Conservation (phyloP, 2,329 filamentous ascomycete species). For the Blumeria hordei region DNA sequence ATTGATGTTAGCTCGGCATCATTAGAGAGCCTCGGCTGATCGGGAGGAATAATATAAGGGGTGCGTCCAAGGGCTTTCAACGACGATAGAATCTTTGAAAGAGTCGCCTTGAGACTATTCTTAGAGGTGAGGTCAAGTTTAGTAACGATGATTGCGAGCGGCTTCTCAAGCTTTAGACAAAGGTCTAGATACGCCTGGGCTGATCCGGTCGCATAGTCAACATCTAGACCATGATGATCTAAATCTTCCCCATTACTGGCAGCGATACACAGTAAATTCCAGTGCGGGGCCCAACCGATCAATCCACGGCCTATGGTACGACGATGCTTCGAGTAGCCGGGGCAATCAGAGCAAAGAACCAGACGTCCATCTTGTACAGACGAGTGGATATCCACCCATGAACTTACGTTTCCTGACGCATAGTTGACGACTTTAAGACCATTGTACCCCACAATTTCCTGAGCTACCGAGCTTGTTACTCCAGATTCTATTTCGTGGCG, state of each 20-base stretch:
- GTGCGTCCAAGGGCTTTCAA: constrained; percentile 53
- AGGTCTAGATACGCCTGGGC: constrained; percentile 62
- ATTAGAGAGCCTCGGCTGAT: constrained; percentile 23
- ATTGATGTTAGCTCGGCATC: constrained; percentile 30
- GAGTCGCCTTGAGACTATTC: constrained; percentile 38
- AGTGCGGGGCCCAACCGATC: constrained; percentile 91
- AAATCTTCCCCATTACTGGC: constrained; percentile 37
- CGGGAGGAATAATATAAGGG: constrained; percentile 46
- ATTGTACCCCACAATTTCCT: constrained; percentile 75
- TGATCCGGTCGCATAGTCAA: too few species aligned
- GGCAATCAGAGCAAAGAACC: constrained; percentile 77
- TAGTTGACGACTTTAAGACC: constrained; percentile 49
- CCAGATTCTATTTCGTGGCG: constrained; percentile 81
- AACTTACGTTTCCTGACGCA: constrained; percentile 61
- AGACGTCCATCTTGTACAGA: constrained; percentile 48
- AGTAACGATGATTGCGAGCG: constrained; percentile 63
- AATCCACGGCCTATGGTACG: constrained; percentile 72
- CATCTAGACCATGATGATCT: constrained; percentile 26
- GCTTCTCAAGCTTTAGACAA: constrained; percentile 56
- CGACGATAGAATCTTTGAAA: constrained; percentile 49
- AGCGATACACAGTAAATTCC: constrained; percentile 70
- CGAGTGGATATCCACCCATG: constrained; percentile 86
- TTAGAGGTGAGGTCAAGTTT: constrained; percentile 76
- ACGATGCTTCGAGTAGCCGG: constrained; percentile 70
- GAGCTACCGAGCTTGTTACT: constrained; percentile 79